Percentiles rank a stretch among this genome's conserved stretches.
Evolutionary conservation across 2,329 filamentous ascomycete species (phyloP).

Genomic region (Botrytis medusae): DNA sequence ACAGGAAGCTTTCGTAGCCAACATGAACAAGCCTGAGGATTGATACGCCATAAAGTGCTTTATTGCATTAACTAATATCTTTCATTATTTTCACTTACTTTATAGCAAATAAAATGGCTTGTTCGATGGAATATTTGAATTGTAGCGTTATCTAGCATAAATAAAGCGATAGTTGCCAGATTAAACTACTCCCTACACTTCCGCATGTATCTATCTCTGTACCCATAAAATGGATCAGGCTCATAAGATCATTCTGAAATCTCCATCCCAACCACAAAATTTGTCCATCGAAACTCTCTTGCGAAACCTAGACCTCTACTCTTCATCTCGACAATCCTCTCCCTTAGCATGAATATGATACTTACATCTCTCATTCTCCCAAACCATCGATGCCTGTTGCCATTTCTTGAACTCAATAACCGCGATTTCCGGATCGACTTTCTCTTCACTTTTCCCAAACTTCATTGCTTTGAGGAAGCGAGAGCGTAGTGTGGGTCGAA

Average conservation of each 20-base stretch:
- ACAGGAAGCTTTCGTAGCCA: too few species aligned
- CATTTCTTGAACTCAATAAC: not conserved
- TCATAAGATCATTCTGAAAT: rapidly evolving
- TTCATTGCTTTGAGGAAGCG: not conserved
- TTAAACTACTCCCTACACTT: rapidly evolving
- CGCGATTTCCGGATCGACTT: not conserved
- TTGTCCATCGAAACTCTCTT: not conserved
- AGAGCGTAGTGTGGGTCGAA: not conserved
- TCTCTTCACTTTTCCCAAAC: not conserved
- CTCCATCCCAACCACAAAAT: rapidly evolving
- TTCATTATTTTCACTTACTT: not conserved
- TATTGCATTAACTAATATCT: too few species aligned
- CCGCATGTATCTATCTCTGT: rapidly evolving
- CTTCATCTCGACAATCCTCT: not conserved
- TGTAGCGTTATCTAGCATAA: not conserved
- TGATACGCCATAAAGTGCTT: too few species aligned
- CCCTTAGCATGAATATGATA: not conserved
- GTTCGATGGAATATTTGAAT: not conserved
- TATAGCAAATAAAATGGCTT: not conserved
- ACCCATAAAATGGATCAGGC: not conserved
- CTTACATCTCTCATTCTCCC: not conserved
- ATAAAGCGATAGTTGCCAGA: not conserved
- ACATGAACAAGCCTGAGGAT: too few species aligned
- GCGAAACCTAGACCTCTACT: not conserved
- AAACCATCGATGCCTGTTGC: not conserved